A percentile compares a stretch with the other conserved stretches of the same genome.
Conservation (phyloP, 192 early-diverging fungal species). For the Coemansia sp. region DNA sequence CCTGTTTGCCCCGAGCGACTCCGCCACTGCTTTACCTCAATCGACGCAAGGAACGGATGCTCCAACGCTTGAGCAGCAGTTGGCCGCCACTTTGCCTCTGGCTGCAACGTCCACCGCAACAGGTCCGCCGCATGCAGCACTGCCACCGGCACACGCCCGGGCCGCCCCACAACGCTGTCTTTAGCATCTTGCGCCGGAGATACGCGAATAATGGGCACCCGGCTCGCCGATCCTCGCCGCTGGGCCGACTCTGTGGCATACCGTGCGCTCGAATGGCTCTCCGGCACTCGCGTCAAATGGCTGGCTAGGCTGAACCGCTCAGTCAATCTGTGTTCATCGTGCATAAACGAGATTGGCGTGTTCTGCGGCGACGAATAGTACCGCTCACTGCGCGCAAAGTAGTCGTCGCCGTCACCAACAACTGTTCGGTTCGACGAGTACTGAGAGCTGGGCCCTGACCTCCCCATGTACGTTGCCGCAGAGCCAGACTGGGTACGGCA, state of each 20-base stretch:
- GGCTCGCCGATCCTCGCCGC: slow-evolving; percentile 6
- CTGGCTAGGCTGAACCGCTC: neutral
- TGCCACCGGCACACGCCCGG: slow-evolving; percentile 45
- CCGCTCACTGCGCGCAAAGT: slow-evolving; percentile 3
- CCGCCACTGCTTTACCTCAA: slow-evolving; percentile 15
- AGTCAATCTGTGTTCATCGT: neutral
- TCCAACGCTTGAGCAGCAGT: slow-evolving; percentile 57
- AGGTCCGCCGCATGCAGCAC: slow-evolving; percentile 65
- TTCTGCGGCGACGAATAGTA: slow-evolving; percentile 27
- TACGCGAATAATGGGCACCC: slow-evolving; percentile 4
- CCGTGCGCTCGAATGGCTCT: slow-evolving; percentile 23
- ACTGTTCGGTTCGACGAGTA: neutral
- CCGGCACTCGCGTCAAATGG: slow-evolving; percentile 1
- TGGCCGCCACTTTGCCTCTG: slow-evolving; percentile 57
- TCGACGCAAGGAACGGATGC: slow-evolving; percentile 58
- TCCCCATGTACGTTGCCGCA: neutral
- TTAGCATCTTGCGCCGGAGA: neutral
- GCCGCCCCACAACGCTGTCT: slow-evolving; percentile 6
- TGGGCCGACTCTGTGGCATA: slow-evolving; percentile 7
- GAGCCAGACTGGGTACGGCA: neutral
- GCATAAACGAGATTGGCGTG: slow-evolving; percentile 19
- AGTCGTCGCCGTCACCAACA: neutral
- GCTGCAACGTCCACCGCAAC: slow-evolving; percentile 58
- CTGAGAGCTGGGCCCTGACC: neutral
- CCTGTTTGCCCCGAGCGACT: neutral